Conservation (phyloP, 495 filamentous ascomycete species). For the Tuber brumale region DNA sequence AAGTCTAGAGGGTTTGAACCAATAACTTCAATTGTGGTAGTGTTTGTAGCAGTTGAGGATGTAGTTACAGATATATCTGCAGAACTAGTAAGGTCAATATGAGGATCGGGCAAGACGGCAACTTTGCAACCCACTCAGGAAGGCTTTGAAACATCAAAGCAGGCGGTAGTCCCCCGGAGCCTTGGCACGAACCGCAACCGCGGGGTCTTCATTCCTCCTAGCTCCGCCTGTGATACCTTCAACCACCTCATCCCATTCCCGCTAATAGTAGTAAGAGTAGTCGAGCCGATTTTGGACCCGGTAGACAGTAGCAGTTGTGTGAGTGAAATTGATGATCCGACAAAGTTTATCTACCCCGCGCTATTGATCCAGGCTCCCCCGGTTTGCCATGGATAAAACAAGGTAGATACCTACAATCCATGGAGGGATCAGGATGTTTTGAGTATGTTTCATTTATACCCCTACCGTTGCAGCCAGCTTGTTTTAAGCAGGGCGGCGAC, state of each 20-base stretch:
- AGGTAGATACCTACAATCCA: no score
- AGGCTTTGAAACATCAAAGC: constrained; percentile 36
- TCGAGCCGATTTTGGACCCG: constrained; percentile 61
- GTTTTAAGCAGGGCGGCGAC: no score
- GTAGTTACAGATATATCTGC: constrained; percentile 60
- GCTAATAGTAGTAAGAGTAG: constrained; percentile 56
- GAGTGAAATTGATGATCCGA: constrained; percentile 40
- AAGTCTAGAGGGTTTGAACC: constrained; percentile 57
- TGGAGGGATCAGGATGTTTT: no score
- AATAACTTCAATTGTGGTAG: constrained; percentile 65
- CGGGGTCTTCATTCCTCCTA: constrained; percentile 54
- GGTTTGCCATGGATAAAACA: no score
- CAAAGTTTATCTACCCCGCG: constrained; percentile 26
- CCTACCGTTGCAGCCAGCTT: no score
- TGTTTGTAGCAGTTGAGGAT: constrained; percentile 58
- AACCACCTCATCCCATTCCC: constrained; percentile 36
- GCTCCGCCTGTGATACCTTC: no score
- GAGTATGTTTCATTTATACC: no score
- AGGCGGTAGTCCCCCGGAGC: constrained; percentile 26
- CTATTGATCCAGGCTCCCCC: neutral
- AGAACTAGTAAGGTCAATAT: constrained; percentile 12
- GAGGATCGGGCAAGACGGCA: neutral
- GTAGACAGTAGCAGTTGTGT: constrained; percentile 45
- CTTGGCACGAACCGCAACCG: constrained; percentile 45
- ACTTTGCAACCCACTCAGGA: constrained; percentile 27